Conservation (phyloP, 805 yeast species). For the Priceomyces fermenticarens region DNA sequence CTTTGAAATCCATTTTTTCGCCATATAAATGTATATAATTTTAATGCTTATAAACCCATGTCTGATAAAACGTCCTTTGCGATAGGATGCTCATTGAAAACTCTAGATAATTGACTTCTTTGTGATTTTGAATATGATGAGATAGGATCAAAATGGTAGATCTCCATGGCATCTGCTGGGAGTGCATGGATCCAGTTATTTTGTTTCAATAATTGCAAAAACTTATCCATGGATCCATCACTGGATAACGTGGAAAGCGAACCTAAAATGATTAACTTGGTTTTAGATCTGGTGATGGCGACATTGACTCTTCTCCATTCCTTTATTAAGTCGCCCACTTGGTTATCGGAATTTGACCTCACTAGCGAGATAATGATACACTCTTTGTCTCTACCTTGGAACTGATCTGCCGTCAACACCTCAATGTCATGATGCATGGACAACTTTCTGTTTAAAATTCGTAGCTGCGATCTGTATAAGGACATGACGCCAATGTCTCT, state of each 20-base stretch:
- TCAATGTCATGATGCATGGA: conserved; percentile 51
- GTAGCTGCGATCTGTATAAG: conserved; percentile 74
- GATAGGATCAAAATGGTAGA: conserved; percentile 28
- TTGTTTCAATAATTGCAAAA: conserved; percentile 54
- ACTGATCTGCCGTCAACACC: conserved; percentile 88
- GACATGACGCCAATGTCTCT: conserved; percentile 82
- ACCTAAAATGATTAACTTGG: conserved; percentile 81
- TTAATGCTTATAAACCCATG: conserved; percentile 1
- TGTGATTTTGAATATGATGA: conserved; percentile 2
- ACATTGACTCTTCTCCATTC: conserved; percentile 95
- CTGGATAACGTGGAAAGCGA: conserved; percentile 60
- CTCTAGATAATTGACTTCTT: conserved; percentile 7
- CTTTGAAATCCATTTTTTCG: conserved; percentile 35
- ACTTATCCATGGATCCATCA: conserved; percentile 52
- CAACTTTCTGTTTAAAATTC: conserved; percentile 31
- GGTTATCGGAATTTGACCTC: conserved; percentile 63
- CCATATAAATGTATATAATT: conserved; percentile 17
- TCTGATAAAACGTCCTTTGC: conserved; percentile 16
- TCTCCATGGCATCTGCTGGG: conserved; percentile 39
- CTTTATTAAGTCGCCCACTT: conserved; percentile 72
- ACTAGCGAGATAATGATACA: conserved; percentile 89
- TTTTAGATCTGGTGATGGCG: conserved; percentile 86
- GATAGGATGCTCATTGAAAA: conserved; percentile 19
- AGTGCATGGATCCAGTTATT: conserved; percentile 65
- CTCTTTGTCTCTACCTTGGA: conserved; percentile 94